Evolutionary conservation across 2,329 filamentous ascomycete genomes (phyloP).

Genomic region (Fusarium sp.): DNA sequence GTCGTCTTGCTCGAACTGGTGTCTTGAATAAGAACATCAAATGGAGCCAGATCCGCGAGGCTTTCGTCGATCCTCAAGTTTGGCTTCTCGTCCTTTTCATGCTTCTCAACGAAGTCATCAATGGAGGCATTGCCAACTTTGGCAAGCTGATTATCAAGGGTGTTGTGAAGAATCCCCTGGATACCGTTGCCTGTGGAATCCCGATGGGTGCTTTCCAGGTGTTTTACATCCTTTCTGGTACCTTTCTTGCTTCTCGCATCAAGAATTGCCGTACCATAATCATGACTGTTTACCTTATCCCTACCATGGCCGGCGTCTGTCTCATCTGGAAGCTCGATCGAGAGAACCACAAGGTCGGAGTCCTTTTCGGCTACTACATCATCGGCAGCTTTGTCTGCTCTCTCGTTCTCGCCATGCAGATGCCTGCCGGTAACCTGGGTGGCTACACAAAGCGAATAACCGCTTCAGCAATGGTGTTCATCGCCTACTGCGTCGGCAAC

Average conservation of each 20-base stretch:
- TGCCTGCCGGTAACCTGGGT: slow-evolving; percentile 59
- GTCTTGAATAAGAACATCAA: slow-evolving; percentile 59
- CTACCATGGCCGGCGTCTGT: slow-evolving; percentile 57
- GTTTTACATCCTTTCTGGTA: slow-evolving; percentile 60
- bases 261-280: slow-evolving; percentile 59
- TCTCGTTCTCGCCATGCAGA: slow-evolving; percentile 62
- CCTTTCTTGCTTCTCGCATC: slow-evolving; percentile 59
- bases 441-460: slow-evolving; percentile 60
- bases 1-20: slow-evolving; percentile 59
- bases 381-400: slow-evolving; percentile 58
- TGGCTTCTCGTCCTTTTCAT: slow-evolving; percentile 64
- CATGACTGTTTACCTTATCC: slow-evolving; percentile 60
- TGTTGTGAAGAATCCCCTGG: slow-evolving; percentile 45
- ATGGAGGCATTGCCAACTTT: slow-evolving; percentile 63
- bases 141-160: slow-evolving; percentile 62
- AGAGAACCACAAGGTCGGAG: slow-evolving; percentile 52
- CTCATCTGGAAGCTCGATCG: slow-evolving; percentile 59
- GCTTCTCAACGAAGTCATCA: slow-evolving; percentile 62
- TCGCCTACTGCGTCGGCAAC: slow-evolving; percentile 51
- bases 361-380: slow-evolving; percentile 63
- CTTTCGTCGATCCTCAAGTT: slow-evolving; percentile 59
- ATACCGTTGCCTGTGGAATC: slow-evolving; percentile 61
- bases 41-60: slow-evolving; percentile 58
- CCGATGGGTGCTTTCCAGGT: slow-evolving; percentile 63
- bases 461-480: slow-evolving; percentile 56